Percentiles rank a stretch among this genome's conserved stretches.
Conservation (phyloP, 257 asterid species). For the Capsicum pubescens region DNA sequence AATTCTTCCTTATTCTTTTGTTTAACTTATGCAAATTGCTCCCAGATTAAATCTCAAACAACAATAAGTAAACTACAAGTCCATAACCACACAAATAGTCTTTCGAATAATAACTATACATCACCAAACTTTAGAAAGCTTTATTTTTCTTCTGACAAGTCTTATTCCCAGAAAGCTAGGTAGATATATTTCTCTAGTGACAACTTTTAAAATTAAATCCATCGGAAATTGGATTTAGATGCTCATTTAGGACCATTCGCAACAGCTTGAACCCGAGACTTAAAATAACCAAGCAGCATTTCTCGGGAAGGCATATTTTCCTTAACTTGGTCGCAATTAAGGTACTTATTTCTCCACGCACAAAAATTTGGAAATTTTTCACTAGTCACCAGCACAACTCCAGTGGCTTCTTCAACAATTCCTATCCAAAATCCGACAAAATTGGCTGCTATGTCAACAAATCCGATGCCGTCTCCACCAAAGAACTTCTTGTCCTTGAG, state of each 20-base stretch:
- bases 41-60: neutral
- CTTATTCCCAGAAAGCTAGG: neutral
- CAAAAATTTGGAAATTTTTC: conserved; percentile 50
- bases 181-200: too few relatives aligned
- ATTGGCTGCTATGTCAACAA: conserved; percentile 46
- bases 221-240: neutral
- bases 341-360: conserved; percentile 41
- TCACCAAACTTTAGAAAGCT: neutral
- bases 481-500: conserved; percentile 53
- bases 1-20: too few relatives aligned
- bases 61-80: neutral
- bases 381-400: conserved; percentile 42
- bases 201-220: neutral
- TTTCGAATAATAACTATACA: neutral
- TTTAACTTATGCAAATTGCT: too few relatives aligned
- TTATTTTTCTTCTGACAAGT: neutral
- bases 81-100: neutral
- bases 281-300: conserved; percentile 21
- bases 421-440: conserved; percentile 42
- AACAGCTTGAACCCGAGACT: neutral
- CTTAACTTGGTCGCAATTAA: conserved; percentile 37
- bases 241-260: neutral
- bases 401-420: conserved; percentile 36
- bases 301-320: conserved; percentile 50
- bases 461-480: conserved; percentile 58